These are phyloP conservation scores for Macrolepiota albuminosa DNA, from an alignment of 768 basidiomycete genomes.

Conservation along the genomic window DNA sequence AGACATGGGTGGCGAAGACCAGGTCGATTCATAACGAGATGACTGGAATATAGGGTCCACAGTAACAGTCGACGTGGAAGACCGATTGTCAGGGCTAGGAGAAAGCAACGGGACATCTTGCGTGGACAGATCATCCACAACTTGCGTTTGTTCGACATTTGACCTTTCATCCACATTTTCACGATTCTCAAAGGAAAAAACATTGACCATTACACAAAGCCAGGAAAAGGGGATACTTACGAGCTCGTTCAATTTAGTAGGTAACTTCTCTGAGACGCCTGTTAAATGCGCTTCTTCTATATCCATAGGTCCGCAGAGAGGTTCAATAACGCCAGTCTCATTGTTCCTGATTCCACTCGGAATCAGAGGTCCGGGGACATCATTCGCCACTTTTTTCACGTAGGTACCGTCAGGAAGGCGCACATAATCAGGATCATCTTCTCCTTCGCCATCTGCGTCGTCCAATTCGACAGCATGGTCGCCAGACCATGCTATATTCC, in stretches of 20 bases:
- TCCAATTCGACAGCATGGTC: slow-evolving; percentile 44
- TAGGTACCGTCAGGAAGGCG: slow-evolving; percentile 32
- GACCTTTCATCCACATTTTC: slow-evolving; percentile 5
- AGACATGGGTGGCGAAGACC: slow-evolving; percentile 10
- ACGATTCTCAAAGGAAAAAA: slow-evolving; percentile 8
- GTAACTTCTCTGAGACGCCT: slow-evolving; percentile 47
- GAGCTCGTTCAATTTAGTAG: slow-evolving; percentile 50
- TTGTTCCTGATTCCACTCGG: slow-evolving; percentile 59
- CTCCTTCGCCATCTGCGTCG: slow-evolving; percentile 57
- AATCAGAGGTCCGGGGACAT: slow-evolving; percentile 22
- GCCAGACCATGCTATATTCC: slow-evolving; percentile 64
- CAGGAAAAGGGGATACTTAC: slow-evolving; percentile 30
- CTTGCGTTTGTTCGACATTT: slow-evolving; percentile 45
- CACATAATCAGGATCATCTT: slow-evolving; percentile 48
- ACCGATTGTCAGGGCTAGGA: slow-evolving; percentile 4
- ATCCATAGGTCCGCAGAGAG: slow-evolving; percentile 28
- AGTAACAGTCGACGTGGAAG: slow-evolving; percentile 1
- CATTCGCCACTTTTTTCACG: slow-evolving; percentile 9
- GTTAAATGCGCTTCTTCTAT: slow-evolving; percentile 41
- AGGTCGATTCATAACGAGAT: background rate
- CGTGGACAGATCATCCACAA: slow-evolving; percentile 8
- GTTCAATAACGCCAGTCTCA: slow-evolving; percentile 46
- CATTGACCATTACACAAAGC: background rate
- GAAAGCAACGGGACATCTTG: slow-evolving; percentile 10
- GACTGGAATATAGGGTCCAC: slow-evolving; percentile 7